These are phyloP conservation scores for Aspergillus pseudoterreus DNA, from an alignment of 2,329 filamentous ascomycete genomes.

Conservation along the genomic window DNA sequence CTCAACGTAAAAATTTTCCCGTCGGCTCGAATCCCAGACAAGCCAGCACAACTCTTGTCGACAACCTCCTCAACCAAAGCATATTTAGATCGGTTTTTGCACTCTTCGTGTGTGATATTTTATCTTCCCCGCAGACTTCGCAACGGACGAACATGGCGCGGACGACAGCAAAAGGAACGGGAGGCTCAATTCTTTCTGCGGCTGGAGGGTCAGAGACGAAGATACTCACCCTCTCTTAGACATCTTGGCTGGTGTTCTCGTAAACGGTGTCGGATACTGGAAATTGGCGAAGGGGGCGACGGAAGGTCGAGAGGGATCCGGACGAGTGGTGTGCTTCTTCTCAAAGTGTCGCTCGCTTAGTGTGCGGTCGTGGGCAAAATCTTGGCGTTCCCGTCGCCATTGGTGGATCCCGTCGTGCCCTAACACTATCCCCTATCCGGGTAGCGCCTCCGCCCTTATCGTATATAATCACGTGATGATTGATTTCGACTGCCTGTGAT, in stretches of 20 bases:
- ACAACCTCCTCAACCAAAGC: neutral
- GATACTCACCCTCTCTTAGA: constrained; percentile 49
- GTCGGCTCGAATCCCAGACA: neutral
- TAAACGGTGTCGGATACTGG: constrained; percentile 35
- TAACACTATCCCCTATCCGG: constrained; percentile 32
- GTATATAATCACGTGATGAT: neutral
- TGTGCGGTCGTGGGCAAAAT: constrained; percentile 40
- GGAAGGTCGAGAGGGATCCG: constrained; percentile 24
- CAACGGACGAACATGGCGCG: constrained; percentile 6
- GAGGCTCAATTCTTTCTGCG: neutral
- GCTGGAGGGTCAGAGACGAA: neutral
- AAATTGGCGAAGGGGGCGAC: constrained; percentile 27
- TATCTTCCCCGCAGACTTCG: constrained; percentile 3
- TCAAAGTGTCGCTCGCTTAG: constrained; percentile 44
- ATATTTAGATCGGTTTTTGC: neutral
- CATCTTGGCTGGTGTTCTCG: constrained; percentile 45
- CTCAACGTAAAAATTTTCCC: neutral
- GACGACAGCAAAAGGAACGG: constrained; percentile 7
- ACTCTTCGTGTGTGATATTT: too few relatives aligned
- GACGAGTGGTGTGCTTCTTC: constrained; percentile 24
- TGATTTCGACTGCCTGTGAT: neutral
- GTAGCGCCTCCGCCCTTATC: constrained; percentile 6
- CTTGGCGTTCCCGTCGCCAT: constrained; percentile 33
- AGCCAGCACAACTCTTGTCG: neutral
- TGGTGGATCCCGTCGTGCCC: constrained; percentile 29